Evolutionary conservation across 2,329 filamentous ascomycete species (phyloP).

Genomic region (Cytospora leucostoma): DNA sequence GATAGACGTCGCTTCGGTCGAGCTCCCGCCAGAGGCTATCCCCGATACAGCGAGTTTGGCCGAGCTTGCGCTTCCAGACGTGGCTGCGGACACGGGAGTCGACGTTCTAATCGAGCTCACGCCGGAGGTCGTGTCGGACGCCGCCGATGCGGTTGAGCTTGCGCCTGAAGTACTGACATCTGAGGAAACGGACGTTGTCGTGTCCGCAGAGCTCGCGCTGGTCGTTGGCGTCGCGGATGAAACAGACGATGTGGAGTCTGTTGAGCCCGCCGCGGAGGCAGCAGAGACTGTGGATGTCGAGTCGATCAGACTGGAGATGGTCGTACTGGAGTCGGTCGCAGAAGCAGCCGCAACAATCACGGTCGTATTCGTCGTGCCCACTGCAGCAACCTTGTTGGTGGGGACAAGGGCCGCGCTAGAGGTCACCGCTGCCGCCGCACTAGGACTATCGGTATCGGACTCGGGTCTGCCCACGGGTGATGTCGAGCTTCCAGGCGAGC

Average conservation of each 20-base stretch:
- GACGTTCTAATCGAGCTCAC: neutral
- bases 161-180: too few relatives aligned
- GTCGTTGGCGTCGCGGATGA: neutral
- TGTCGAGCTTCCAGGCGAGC: neutral
- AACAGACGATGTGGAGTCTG: neutral
- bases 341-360: neutral
- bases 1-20: neutral
- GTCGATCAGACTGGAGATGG: neutral
- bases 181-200: neutral
- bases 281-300: neutral
- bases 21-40: conserved; percentile 5
- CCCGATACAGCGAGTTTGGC: neutral
- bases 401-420: neutral
- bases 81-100: neutral
- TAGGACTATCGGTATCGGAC: conserved; percentile 12
- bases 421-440: neutral
- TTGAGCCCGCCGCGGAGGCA: neutral
- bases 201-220: neutral
- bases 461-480: neutral
- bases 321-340: neutral
- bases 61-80: conserved; percentile 7
- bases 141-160: neutral
- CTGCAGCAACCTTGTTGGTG: neutral
- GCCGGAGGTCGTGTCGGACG: neutral
- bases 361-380: conserved; percentile 7